These are phyloP conservation scores for Scytalidium lignicola DNA, from an alignment of 2,329 filamentous ascomycete species.

Conservation along the genomic window DNA sequence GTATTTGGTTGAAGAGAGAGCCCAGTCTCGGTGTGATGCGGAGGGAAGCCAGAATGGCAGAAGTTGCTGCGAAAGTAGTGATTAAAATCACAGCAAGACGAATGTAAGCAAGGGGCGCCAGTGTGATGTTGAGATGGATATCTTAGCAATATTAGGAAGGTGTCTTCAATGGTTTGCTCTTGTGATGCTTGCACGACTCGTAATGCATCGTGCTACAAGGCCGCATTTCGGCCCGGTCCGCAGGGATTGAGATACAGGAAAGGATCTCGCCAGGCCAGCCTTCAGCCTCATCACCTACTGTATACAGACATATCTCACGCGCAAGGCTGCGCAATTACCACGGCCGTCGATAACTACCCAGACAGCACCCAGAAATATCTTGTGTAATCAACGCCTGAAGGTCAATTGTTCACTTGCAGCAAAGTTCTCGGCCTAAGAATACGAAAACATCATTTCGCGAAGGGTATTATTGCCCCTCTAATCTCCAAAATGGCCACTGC, in stretches of 20 bases:
- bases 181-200: not conserved
- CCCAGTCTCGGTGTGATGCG: conserved; percentile 44
- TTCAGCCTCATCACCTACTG: not conserved
- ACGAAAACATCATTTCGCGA: too few relatives aligned
- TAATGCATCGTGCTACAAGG: not conserved
- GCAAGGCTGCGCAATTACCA: not conserved
- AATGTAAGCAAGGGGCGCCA: conserved; percentile 32
- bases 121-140: conserved; percentile 20
- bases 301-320: not conserved
- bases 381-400: not conserved
- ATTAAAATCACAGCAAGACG: conserved; percentile 47
- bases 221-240: not conserved
- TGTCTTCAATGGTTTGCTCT: not conserved
- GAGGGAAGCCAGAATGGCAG: conserved; percentile 62
- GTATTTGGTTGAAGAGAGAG: conserved; percentile 52
- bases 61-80: conserved; percentile 40
- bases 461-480: too few relatives aligned
- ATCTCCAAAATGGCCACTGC: conserved; percentile 3
- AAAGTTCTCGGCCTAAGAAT: too few relatives aligned
- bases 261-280: not conserved
- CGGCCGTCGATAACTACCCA: not conserved
- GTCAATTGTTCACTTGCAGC: not conserved
- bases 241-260: not conserved
- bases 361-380: not conserved
- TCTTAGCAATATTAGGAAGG: not conserved